These are phyloP conservation scores for Salvia sclarea DNA, from an alignment of 305 asterid species.

Conservation along the genomic window DNA sequence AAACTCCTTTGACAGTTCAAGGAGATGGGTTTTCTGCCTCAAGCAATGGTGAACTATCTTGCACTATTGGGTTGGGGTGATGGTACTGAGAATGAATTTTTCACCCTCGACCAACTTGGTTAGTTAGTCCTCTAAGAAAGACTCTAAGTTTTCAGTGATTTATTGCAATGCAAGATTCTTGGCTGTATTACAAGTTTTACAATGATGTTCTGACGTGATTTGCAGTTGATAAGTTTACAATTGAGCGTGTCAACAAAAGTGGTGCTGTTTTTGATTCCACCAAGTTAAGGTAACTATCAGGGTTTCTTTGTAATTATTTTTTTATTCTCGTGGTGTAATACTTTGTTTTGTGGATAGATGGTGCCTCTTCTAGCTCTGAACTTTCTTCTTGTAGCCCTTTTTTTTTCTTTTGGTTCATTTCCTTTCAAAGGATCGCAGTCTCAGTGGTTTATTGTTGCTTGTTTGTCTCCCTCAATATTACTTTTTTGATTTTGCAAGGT, in stretches of 20 bases:
- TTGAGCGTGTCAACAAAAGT: conserved; percentile 89
- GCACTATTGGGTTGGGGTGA: conserved; percentile 98
- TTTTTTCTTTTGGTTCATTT: background rate
- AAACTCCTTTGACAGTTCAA: conserved; percentile 59
- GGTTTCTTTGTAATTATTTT: background rate
- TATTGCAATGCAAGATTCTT: conserved; percentile 32
- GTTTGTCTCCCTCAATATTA: conserved; percentile 22
- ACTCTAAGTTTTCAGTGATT: conserved; percentile 13
- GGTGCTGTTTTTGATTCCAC: conserved; percentile 88
- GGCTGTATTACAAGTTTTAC: conserved; percentile 14
- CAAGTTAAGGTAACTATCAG: conserved; percentile 72
- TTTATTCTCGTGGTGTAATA: background rate
- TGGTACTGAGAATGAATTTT: conserved; percentile 92
- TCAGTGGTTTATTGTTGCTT: conserved; percentile 27
- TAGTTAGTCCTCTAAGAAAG: conserved; percentile 34
- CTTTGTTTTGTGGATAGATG: conserved; percentile 25
- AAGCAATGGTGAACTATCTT: conserved; percentile 91
- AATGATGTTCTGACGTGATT: conserved; percentile 34
- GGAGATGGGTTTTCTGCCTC: conserved; percentile 90
- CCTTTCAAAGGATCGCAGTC: conserved; percentile 26
- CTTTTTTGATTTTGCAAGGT: conserved; percentile 55
- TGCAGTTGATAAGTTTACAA: conserved; percentile 82
- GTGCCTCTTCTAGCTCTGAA: conserved; percentile 22
- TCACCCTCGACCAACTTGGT: conserved; percentile 85
- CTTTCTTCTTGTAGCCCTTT: conserved; percentile 17